phyloP scores from a whole-genome alignment of 208 protist species.

The Leishmania braziliensis region DNA sequence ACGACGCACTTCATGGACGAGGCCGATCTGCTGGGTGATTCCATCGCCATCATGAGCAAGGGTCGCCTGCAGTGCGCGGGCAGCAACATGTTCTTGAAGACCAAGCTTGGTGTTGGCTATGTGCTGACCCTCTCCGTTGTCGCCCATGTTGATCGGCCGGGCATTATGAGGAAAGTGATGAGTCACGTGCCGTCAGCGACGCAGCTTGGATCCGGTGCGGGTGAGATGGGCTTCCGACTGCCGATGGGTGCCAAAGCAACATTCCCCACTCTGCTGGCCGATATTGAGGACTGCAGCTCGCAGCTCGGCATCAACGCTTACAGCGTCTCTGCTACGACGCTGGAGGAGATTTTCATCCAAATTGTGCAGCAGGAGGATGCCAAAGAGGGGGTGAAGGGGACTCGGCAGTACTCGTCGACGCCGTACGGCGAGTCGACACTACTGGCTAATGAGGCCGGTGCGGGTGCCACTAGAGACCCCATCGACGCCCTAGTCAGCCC shows the following conservation, averaged over 20 bases:
- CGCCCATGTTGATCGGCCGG: conserved; percentile 26
- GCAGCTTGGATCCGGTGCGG: conserved; percentile 32
- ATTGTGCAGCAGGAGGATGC: conserved; percentile 47
- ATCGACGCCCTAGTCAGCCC: conserved; percentile 11
- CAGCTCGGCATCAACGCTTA: conserved; percentile 48
- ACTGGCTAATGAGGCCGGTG: background rate
- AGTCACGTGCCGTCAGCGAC: conserved; percentile 35
- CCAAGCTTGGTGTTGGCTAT: conserved; percentile 60
- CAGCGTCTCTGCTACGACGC: conserved; percentile 64
- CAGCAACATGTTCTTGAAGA: conserved; percentile 69
- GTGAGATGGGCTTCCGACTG: conserved; percentile 45
- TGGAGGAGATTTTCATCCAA: conserved; percentile 80
- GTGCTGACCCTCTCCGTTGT: conserved; percentile 48
- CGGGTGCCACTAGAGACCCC: background rate
- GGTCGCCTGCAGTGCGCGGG: conserved; percentile 61
- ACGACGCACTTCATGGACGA: no score
- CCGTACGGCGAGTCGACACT: background rate
- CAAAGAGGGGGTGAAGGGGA: conserved; percentile 23
- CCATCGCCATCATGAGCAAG: conserved; percentile 93
- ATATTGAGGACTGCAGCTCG: conserved; percentile 38
- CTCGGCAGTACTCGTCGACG: background rate
- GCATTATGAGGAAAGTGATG: conserved; percentile 21
- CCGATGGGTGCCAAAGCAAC: conserved; percentile 42
- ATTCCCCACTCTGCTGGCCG: conserved; percentile 48
- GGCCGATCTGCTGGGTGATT: conserved; percentile 65